Evolutionary conservation across 768 basidiomycete genomes (phyloP).

Genomic region (Suillus paluster): DNA sequence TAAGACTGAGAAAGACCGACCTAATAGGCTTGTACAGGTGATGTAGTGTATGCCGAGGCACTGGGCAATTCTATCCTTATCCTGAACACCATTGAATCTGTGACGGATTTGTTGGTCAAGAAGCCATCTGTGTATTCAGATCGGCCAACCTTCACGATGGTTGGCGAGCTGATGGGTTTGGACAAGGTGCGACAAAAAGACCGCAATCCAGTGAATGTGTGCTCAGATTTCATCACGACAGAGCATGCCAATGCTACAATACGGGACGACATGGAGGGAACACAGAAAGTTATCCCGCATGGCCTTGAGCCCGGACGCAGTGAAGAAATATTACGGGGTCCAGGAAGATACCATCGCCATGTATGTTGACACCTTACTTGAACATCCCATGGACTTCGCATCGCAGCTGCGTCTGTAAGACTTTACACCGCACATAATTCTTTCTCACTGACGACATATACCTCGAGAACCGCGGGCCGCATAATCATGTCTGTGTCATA

Average conservation of each 20-base stretch:
- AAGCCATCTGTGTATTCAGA: slow-evolving; percentile 33
- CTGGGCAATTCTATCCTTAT: slow-evolving; percentile 34
- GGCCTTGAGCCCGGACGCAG: slow-evolving; percentile 33
- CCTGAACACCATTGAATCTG: slow-evolving; percentile 31
- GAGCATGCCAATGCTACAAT: slow-evolving; percentile 28
- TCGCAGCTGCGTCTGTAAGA: slow-evolving; percentile 27
- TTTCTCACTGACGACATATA: background rate
- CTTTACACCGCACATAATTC: background rate
- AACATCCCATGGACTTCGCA: slow-evolving; percentile 22
- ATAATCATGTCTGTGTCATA: slow-evolving; percentile 30
- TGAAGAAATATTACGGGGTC: slow-evolving; percentile 36
- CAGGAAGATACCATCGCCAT: slow-evolving; percentile 32
- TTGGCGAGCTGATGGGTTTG: slow-evolving; percentile 39
- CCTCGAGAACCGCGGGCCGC: slow-evolving; percentile 20
- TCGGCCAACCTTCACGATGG: slow-evolving; percentile 39
- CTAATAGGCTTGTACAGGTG: slow-evolving; percentile 20
- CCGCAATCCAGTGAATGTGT: background rate
- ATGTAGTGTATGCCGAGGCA: slow-evolving; percentile 32
- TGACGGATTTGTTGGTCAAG: slow-evolving; percentile 35
- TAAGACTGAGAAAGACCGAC: no score
- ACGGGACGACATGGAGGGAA: slow-evolving; percentile 24
- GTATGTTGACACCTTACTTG: slow-evolving; percentile 18
- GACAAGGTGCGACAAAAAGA: slow-evolving; percentile 12
- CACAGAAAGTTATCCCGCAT: slow-evolving; percentile 34
- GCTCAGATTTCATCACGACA: slow-evolving; percentile 5